Base-by-base conservation (phyloP, 176 grass and related monocot species). In the Phyllostachys edulis region DNA sequence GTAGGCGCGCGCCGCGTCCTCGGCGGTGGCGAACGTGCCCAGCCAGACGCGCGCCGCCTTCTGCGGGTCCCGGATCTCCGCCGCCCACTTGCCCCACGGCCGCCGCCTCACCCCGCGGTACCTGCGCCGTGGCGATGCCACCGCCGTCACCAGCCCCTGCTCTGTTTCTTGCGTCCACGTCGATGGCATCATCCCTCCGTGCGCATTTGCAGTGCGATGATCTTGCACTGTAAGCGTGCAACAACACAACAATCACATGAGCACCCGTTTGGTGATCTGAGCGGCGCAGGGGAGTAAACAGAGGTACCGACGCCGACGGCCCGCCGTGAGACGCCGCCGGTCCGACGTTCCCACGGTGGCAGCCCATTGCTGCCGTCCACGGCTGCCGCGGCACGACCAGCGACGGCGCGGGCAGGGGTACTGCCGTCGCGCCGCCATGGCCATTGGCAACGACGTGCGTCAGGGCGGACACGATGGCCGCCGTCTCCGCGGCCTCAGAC, bases 21-120 rank as follows among this genome's bases (percentile, higher is more conserved):
- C 92, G 23, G 94, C 80, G 32, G 92, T 94, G 64, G 94, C 96
- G 83, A 98, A 98, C 21, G 96, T 98, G 79, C 96, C 96, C 49
- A 98, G 93, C 96, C 96, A 98, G 41, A 98, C 96, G 14, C 96
- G 96, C 72, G 96, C 93, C 24, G 96, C 96, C 90, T 98, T 98
- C 87, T 94, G 93, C 45, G 94, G 94, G 88, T 97, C 94, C 18
- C 92, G 90, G 77, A 97, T 97, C 87, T 97, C 92, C 78, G 94
- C 94, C 34, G 92, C 94, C 92, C 90, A 97, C 46, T 92, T 94
- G 0, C 94, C 94, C 92, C 94, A 97, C 7, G 87, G 92, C 45
- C 94, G 86, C 63, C 81, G 93, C 64, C 96, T 85, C 63, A 98
- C 96, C 20, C 96, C 96, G 36, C 96, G 91, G 80, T 98, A 98